Conservation (phyloP, 1,284 basidiomycete genomes). For the Heterobasidion irregulare region DNA sequence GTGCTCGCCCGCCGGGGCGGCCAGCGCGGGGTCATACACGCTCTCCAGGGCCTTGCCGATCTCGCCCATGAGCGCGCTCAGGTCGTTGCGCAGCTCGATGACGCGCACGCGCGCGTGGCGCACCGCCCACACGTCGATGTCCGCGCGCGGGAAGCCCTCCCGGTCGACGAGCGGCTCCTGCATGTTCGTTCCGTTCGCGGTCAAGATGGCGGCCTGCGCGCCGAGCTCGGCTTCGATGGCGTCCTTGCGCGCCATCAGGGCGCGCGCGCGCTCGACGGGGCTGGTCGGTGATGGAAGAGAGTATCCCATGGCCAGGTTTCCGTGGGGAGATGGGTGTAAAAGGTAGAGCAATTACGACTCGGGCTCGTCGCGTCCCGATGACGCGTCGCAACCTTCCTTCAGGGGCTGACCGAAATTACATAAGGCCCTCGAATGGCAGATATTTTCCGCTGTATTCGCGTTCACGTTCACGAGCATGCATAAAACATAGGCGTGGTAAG, state of each 20-base stretch:
- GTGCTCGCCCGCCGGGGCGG: constrained; percentile 1
- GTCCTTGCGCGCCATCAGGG: constrained; percentile 55
- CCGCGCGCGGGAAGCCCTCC: constrained; percentile 81
- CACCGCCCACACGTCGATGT: constrained; percentile 79
- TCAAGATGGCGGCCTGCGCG: constrained; percentile 51
- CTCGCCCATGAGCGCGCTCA: constrained; percentile 52
- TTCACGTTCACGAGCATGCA: too few species aligned
- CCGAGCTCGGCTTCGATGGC: constrained; percentile 57
- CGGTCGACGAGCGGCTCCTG: constrained; percentile 69
- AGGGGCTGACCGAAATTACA: too few species aligned
- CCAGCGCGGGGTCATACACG: constrained; percentile 35
- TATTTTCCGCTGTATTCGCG: too few species aligned
- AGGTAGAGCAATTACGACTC: background rate
- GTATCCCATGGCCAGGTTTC: constrained; percentile 8
- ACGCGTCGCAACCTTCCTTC: too few species aligned
- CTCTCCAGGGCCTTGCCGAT: constrained; percentile 61
- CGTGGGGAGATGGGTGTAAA: background rate
- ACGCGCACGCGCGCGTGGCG: constrained; percentile 66
- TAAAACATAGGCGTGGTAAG: too few species aligned
- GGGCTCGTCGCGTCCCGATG: too few species aligned
- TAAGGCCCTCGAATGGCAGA: too few species aligned
- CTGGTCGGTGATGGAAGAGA: constrained; percentile 11
- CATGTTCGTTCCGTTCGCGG: constrained; percentile 50
- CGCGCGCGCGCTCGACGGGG: constrained; percentile 44
- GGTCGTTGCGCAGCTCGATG: constrained; percentile 74